Base-by-base conservation (phyloP, 169 alveolate species). In the Plasmodium inui region DNA sequence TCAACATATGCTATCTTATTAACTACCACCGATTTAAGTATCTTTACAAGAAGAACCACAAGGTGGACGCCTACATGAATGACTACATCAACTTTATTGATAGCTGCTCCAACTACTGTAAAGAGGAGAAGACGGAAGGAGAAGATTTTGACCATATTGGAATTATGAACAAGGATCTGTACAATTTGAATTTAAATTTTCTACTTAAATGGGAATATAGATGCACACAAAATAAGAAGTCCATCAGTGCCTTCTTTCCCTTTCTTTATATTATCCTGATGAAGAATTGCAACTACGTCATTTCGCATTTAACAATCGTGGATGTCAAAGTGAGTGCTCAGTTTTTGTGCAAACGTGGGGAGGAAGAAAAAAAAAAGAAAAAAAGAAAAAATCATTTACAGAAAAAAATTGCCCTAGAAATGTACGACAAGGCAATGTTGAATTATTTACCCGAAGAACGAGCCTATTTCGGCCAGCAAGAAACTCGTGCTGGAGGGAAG, bases 131-230 rank as follows among this genome's bases (percentile, higher is more conserved):
- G 6, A 17, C 30, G 12, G 50, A 79, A 22, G 76, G 41, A 37
- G 44, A 79, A 14, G 41, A 78, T 79, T 41, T 30, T 22, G 94
- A 89, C 34, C 89, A 89, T n/a, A 28, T 89, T 34, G 94, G 90
- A 55, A 89, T 89, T 41, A 89, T 89, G 84, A 89, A 89, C 72
- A 89, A 89, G 41, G 94, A 89, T 89, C 53, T 89, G 4, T 89
- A 89, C 72, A 89, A 89, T 79, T 19, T 89, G 28, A 89, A 89
- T 80, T 79, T 89, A 14, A 89, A 89, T 71, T 89, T 89, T 79
- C 57, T 89, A 44, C 79, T 89, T 28, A 89, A 79, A 67, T 12
- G 34, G 44, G 88, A 78, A 14, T 89, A 89, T 50, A 30, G 22
- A 37, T 79, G 80, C 50, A 26, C 76, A 17, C 34, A 89, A 41